Conservation (phyloP, 2,329 filamentous ascomycete species). For the Talaromyces sp. region DNA sequence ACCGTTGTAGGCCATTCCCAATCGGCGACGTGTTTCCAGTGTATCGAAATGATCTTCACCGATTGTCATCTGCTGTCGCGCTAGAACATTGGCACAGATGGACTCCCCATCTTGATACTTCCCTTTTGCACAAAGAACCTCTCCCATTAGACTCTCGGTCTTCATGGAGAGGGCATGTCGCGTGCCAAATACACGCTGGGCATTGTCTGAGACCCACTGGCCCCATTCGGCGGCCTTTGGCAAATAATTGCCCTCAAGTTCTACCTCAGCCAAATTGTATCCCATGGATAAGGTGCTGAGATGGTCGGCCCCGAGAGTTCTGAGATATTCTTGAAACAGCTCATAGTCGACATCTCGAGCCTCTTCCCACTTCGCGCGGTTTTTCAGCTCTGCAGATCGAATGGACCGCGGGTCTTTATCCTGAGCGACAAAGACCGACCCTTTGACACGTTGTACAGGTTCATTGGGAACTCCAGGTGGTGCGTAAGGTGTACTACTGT, state of each 20-base stretch:
- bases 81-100: conserved; percentile 34
- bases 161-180: conserved; percentile 33
- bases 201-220: conserved; percentile 33
- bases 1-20: conserved; percentile 26
- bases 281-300: conserved; percentile 30
- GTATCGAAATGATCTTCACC: conserved; percentile 36
- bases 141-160: conserved; percentile 32
- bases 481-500: conserved; percentile 31
- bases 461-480: conserved; percentile 14
- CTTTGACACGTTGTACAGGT: conserved; percentile 16
- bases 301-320: conserved; percentile 32
- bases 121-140: conserved; percentile 29
- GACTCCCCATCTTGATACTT: conserved; percentile 33
- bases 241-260: conserved; percentile 27
- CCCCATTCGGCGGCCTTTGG: conserved; percentile 33
- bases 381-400: conserved; percentile 30
- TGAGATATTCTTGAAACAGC: conserved; percentile 34
- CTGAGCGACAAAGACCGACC: conserved; percentile 20
- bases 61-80: conserved; percentile 36
- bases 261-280: conserved; percentile 33
- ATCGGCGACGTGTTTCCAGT: conserved; percentile 31
- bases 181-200: conserved; percentile 28
- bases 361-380: conserved; percentile 32
- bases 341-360: conserved; percentile 32
- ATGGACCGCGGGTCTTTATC: conserved; percentile 34